phyloP scores from a whole-genome alignment of 208 protist genomes.

The Kentomonas sorsogonicus region DNA sequence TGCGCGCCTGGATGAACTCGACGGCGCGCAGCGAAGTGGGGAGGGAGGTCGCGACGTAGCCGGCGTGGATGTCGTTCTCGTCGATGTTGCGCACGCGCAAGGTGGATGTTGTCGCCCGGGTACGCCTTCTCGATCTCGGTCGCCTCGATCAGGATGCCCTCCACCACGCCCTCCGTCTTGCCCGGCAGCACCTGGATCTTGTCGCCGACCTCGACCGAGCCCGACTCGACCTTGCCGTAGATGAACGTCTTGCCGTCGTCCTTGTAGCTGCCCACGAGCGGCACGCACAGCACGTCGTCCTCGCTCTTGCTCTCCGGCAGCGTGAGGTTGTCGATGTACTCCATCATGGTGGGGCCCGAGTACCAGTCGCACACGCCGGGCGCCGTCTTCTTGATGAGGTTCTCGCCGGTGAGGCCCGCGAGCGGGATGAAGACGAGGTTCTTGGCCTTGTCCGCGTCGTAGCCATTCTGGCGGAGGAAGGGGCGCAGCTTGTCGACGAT shows the following conservation, averaged over 20 bases:
- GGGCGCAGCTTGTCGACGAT: conserved; percentile 92
- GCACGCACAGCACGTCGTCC: conserved; percentile 89
- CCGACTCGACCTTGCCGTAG: conserved; percentile 94
- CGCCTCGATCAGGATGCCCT: conserved; percentile 87
- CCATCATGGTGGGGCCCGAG: conserved; percentile 90
- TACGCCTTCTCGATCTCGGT: conserved; percentile 86
- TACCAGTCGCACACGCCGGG: conserved; percentile 86
- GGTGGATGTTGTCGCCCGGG: conserved; percentile 91
- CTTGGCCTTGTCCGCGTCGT: conserved; percentile 75
- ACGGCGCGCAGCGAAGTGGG: conserved; percentile 76
- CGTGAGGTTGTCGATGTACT: conserved; percentile 85
- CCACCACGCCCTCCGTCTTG: conserved; percentile 69
- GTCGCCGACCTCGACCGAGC: conserved; percentile 85
- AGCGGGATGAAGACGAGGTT: conserved; percentile 96
- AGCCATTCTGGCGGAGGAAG: conserved; percentile 96
- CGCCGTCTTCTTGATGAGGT: conserved; percentile 86
- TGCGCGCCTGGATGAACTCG: conserved; percentile 92
- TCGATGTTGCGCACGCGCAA: conserved; percentile 89
- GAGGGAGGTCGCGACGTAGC: conserved; percentile 89
- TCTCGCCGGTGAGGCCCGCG: conserved; percentile 92
- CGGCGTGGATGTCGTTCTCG: conserved; percentile 78
- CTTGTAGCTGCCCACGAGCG: conserved; percentile 94
- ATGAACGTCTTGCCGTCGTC: conserved; percentile 92
- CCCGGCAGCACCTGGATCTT: conserved; percentile 81
- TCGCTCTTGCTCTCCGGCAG: conserved; percentile 75